phyloP scores from a whole-genome alignment of 2,329 filamentous ascomycete genomes.

The Bretziella fagacearum region DNA sequence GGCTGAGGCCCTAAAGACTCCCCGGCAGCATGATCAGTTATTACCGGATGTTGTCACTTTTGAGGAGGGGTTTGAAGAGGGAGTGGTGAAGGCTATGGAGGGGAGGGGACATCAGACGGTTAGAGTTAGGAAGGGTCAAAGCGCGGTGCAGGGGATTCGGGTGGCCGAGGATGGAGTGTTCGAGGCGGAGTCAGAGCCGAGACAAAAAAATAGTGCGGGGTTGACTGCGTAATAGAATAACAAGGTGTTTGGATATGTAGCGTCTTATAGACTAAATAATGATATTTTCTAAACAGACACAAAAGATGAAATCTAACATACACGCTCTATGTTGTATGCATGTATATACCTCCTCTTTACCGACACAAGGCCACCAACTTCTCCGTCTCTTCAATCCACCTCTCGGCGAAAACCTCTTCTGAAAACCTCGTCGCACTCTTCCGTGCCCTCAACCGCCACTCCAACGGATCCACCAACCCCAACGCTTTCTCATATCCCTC shows the following conservation, averaged over 20 bases:
- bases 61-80: constrained; percentile 52
- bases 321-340: too few species aligned
- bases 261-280: too few species aligned
- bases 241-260: too few species aligned
- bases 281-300: too few species aligned
- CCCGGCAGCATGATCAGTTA: constrained; percentile 68
- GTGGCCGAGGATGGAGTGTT: constrained; percentile 48
- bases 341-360: constrained; percentile 12
- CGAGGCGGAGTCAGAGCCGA: constrained; percentile 60
- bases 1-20: constrained; percentile 43
- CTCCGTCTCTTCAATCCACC: constrained; percentile 63
- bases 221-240: constrained; percentile 25
- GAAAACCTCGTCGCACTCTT: constrained; percentile 70
- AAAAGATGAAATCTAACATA: too few species aligned
- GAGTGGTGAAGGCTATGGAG: constrained; percentile 44
- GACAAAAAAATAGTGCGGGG: constrained; percentile 55
- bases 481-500: constrained; percentile 64
- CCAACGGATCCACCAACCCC: constrained; percentile 53
- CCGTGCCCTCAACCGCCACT: constrained; percentile 47
- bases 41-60: constrained; percentile 52
- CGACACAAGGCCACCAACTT: constrained; percentile 40
- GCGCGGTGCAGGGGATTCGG: constrained; percentile 54
- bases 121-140: constrained; percentile 45
- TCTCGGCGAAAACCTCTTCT: constrained; percentile 65
- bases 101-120: constrained; percentile 53